Percentiles rank a stretch among this genome's conserved stretches.
Evolutionary conservation across 495 filamentous ascomycete species (phyloP).

Genomic region (Xylaria palmicola): DNA sequence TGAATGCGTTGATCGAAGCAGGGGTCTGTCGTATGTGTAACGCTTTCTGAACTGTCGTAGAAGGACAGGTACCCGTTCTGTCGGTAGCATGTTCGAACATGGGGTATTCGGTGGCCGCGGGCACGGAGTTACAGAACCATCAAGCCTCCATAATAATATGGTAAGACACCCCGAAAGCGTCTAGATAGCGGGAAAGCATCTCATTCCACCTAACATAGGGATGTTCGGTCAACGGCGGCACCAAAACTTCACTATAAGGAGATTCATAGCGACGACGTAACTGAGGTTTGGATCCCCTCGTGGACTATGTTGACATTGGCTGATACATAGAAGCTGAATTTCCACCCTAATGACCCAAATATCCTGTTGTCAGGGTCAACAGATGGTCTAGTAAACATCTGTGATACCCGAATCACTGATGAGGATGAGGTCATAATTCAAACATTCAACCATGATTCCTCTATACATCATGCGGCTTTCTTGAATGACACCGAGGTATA

Average conservation of each 20-base stretch:
- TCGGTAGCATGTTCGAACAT: slow-evolving; percentile 63
- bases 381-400: slow-evolving; percentile 88
- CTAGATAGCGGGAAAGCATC: slow-evolving; percentile 6
- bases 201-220: slow-evolving; percentile 54
- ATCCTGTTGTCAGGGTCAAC: slow-evolving; percentile 83
- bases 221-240: slow-evolving; percentile 57
- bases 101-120: slow-evolving; percentile 64
- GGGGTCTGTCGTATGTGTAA: slow-evolving; percentile 39
- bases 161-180: slow-evolving; percentile 40
- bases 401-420: slow-evolving; percentile 69
- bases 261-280: slow-evolving; percentile 90
- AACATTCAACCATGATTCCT: slow-evolving; percentile 81
- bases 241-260: slow-evolving; percentile 69
- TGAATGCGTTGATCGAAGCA: too few relatives aligned
- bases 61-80: slow-evolving; percentile 54
- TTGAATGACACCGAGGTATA: slow-evolving; percentile 66
- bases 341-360: slow-evolving; percentile 61
- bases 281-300: slow-evolving; percentile 54
- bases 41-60: slow-evolving; percentile 23
- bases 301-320: background rate
- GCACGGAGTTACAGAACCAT: slow-evolving; percentile 73
- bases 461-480: slow-evolving; percentile 84
- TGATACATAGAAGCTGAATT: slow-evolving; percentile 56
- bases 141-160: slow-evolving; percentile 74
- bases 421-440: slow-evolving; percentile 85